Evolutionary conservation across 345 rosid species (phyloP).

Genomic region (Streptanthus diversifolius): DNA sequence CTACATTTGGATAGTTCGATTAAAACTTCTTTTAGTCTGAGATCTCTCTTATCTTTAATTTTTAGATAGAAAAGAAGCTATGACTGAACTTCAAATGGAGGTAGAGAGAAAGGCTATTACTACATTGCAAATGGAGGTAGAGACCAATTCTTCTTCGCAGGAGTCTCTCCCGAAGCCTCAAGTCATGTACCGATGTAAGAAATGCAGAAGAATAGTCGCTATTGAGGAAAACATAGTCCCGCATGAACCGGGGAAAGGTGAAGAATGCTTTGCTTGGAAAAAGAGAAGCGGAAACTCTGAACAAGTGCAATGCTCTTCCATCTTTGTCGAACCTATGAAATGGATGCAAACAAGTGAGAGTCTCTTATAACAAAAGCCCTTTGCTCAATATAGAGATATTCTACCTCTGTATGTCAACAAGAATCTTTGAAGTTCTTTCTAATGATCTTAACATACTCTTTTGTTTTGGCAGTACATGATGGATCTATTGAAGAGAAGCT

Average conservation of each 20-base stretch:
- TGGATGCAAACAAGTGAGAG: slow-evolving; percentile 77
- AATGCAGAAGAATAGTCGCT: slow-evolving; percentile 76
- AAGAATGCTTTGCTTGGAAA: slow-evolving; percentile 69
- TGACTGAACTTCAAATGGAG: not conserved
- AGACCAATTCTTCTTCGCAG: slow-evolving; percentile 1
- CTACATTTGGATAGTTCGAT: not conserved
- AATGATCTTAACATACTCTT: not conserved
- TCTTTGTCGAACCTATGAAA: slow-evolving; percentile 91
- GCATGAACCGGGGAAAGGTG: slow-evolving; percentile 72
- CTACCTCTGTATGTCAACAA: not conserved
- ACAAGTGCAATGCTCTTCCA: slow-evolving; percentile 60
- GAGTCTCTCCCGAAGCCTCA: slow-evolving; percentile 43
- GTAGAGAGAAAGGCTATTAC: not conserved
- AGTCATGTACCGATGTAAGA: slow-evolving; percentile 74
- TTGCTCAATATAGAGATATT: not conserved
- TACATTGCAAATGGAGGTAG: slow-evolving; percentile 28
- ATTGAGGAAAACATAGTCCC: slow-evolving; percentile 58
- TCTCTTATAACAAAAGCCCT: not conserved
- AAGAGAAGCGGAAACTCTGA: slow-evolving; percentile 54
- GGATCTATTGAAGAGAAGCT: slow-evolving; percentile 81
- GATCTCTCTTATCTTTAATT: not conserved
- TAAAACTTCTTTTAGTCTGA: not conserved
- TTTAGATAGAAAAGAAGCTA: not conserved
- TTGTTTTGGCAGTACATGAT: slow-evolving; percentile 65
- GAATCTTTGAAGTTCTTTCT: not conserved